phyloP scores from a whole-genome alignment of 2,329 filamentous ascomycete species.

The Falciphora oryzae region DNA sequence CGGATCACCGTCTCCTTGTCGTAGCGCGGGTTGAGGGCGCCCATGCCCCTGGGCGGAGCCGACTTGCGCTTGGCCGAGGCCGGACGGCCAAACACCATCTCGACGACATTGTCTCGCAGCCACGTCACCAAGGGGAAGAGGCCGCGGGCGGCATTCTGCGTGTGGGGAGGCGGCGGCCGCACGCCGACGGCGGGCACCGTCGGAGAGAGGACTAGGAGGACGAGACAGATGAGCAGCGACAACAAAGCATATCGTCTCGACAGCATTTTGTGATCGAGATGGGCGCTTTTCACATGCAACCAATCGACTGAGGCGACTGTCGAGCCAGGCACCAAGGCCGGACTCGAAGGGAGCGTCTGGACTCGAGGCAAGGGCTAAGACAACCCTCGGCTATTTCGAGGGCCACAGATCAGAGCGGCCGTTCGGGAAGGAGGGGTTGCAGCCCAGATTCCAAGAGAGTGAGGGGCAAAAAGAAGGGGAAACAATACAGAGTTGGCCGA shows the following conservation, averaged over 20 bases:
- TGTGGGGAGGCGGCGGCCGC: not conserved
- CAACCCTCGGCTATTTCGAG: not conserved
- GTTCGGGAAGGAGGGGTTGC: not conserved
- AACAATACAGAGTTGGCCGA: not conserved
- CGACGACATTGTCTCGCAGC: constrained; percentile 44
- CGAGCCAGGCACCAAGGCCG: not conserved
- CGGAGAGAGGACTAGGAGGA: constrained; percentile 7
- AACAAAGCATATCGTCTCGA: constrained; percentile 6
- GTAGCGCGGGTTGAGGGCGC: constrained; percentile 42
- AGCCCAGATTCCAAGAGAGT: not conserved
- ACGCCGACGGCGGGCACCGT: constrained; percentile 8
- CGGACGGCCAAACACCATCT: constrained; percentile 43
- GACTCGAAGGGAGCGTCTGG: not conserved
- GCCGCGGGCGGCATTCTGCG: not conserved
- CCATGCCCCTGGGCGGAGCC: constrained; percentile 20
- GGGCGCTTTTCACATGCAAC: not conserved
- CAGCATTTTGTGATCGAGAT: constrained; percentile 1
- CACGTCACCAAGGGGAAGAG: constrained; percentile 43
- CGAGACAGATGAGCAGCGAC: constrained; percentile 3
- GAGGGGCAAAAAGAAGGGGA: not conserved
- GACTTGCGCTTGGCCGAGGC: constrained; percentile 22
- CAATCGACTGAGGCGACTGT: not conserved
- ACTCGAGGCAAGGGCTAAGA: not conserved
- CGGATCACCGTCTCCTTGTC: constrained; percentile 80
- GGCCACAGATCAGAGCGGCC: not conserved